Evolutionary conservation across 768 basidiomycete species (phyloP).

Genomic region (Pulveroboletus sp.): DNA sequence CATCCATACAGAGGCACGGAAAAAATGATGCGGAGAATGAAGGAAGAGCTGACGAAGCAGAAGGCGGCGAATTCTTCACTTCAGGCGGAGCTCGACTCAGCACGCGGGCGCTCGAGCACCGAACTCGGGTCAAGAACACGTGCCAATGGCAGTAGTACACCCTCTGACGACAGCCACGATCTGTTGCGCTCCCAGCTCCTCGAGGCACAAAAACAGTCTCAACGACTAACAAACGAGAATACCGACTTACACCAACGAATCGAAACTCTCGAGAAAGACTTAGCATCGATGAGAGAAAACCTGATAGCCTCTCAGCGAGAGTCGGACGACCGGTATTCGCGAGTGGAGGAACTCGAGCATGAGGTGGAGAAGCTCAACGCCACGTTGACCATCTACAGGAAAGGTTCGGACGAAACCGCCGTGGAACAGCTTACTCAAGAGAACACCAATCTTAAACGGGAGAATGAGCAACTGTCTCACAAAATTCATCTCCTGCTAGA

Average conservation of each 20-base stretch:
- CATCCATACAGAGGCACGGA: conserved; percentile 74
- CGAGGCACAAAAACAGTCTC: conserved; percentile 74
- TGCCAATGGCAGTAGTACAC: conserved; percentile 74
- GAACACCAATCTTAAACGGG: conserved; percentile 71
- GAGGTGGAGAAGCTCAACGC: conserved; percentile 75
- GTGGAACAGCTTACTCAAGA: conserved; percentile 81
- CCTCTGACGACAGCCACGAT: conserved; percentile 69
- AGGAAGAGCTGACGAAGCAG: conserved; percentile 90
- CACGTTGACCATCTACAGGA: conserved; percentile 68
- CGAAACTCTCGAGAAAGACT: conserved; percentile 69
- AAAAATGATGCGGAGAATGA: conserved; percentile 96
- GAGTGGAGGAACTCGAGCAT: conserved; percentile 75
- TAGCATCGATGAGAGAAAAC: conserved; percentile 65
- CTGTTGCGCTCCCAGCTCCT: conserved; percentile 64
- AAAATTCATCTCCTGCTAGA: conserved; percentile 88
- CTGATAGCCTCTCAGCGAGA: conserved; percentile 71
- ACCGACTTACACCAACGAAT: conserved; percentile 71
- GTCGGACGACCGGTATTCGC: conserved; percentile 69
- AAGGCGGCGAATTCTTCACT: conserved; percentile 76
- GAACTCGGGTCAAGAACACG: conserved; percentile 49
- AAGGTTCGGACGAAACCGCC: conserved; percentile 71
- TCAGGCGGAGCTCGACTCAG: conserved; percentile 76
- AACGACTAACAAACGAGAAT: conserved; percentile 69
- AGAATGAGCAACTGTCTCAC: conserved; percentile 87
- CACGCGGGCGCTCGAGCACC: conserved; percentile 55